Evolutionary conservation across 805 yeast genomes (phyloP).

Genomic region (Maudiozyma turicensis): DNA sequence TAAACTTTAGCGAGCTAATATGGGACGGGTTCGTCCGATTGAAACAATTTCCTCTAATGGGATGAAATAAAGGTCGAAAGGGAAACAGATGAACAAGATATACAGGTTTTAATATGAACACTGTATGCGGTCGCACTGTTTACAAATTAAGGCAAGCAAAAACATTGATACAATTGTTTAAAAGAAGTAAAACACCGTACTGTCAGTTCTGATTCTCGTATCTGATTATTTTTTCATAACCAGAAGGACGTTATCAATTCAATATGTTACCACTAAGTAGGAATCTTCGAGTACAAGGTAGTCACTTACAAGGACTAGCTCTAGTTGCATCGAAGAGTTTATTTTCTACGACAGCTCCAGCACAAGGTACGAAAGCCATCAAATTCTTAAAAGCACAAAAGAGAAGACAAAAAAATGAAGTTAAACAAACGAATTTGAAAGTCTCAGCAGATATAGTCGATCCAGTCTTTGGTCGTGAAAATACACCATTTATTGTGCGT

Average conservation of each 20-base stretch:
- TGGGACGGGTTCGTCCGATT: too few relatives aligned
- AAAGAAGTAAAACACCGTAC: too few relatives aligned
- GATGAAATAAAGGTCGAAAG: too few relatives aligned
- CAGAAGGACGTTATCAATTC: not conserved
- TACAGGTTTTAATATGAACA: too few relatives aligned
- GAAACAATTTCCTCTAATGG: too few relatives aligned
- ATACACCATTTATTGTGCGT: constrained; percentile 59
- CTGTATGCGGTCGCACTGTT: too few relatives aligned
- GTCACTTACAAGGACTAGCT: not conserved
- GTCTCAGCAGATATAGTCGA: constrained; percentile 42
- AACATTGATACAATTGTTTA: too few relatives aligned
- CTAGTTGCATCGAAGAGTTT: constrained; percentile 1
- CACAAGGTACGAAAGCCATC: constrained; percentile 21
- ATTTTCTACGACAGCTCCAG: constrained; percentile 6
- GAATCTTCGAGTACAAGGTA: not conserved
- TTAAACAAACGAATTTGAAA: constrained; percentile 24
- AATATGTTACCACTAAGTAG: not conserved
- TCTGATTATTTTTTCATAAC: too few relatives aligned
- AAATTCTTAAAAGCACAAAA: constrained; percentile 28
- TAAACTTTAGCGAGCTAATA: too few relatives aligned
- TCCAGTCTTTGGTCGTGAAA: constrained; percentile 72
- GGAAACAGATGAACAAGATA: too few relatives aligned
- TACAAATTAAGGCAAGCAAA: too few relatives aligned
- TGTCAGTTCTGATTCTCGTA: too few relatives aligned
- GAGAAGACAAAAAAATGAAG: constrained; percentile 28